phyloP scores from a whole-genome alignment of 176 grass and related monocot species.

The Typha latifolia region DNA sequence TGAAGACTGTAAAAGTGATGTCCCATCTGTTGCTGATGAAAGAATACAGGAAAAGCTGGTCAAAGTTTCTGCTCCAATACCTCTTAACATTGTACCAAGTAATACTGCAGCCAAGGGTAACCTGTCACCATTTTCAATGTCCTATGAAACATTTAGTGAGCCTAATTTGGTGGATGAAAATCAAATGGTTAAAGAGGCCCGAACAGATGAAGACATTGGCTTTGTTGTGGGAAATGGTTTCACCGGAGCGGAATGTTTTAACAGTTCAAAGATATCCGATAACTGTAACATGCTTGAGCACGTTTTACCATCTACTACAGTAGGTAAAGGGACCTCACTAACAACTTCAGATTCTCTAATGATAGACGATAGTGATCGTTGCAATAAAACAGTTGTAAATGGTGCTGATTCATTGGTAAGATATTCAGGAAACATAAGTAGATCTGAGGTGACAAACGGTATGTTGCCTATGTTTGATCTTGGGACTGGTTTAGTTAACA shows the following conservation, averaged over 20 bases:
- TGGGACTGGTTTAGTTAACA: slow-evolving; percentile 7
- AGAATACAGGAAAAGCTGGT: slow-evolving; percentile 13
- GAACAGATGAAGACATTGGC: slow-evolving; percentile 17
- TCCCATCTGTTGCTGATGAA: slow-evolving; percentile 26
- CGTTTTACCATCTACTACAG: slow-evolving; percentile 9
- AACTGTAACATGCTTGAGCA: slow-evolving; percentile 14
- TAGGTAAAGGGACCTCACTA: slow-evolving; percentile 20
- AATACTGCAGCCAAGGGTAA: slow-evolving; percentile 14
- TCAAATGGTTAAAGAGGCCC: slow-evolving; percentile 14
- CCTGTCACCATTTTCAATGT: neutral
- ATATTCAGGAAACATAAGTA: slow-evolving; percentile 25
- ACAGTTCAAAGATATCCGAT: slow-evolving; percentile 26
- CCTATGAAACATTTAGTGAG: too few relatives aligned
- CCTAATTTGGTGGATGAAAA: slow-evolving; percentile 7
- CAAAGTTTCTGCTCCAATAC: slow-evolving; percentile 16
- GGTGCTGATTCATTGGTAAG: slow-evolving; percentile 25
- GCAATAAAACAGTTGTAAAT: slow-evolving; percentile 18
- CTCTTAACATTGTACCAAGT: slow-evolving; percentile 18
- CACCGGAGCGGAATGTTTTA: slow-evolving; percentile 20
- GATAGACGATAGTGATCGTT: slow-evolving; percentile 21
- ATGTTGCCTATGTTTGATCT: slow-evolving; percentile 6
- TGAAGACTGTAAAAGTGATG: slow-evolving; percentile 29
- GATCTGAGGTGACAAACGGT: slow-evolving; percentile 7
- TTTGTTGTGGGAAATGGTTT: slow-evolving; percentile 15
- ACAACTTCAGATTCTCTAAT: slow-evolving; percentile 22